phyloP scores from a whole-genome alignment of 306 rosid species.

The Acacia crassicarpa region DNA sequence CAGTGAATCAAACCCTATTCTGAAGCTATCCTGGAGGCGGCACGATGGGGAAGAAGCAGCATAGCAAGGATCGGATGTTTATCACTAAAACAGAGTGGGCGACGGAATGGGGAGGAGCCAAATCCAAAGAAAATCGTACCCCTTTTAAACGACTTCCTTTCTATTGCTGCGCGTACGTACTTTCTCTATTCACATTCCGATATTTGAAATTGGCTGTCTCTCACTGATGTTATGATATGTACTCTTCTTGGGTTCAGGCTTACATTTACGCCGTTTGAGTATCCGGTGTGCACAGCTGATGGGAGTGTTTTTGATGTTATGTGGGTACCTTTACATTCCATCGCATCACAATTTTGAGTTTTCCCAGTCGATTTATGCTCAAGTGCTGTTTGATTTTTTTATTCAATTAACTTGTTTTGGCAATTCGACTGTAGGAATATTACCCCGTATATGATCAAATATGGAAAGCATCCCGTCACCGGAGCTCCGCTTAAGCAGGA shows the following conservation, averaged over 20 bases:
- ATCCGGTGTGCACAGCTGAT: constrained; percentile 86
- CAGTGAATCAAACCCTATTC: constrained; percentile 32
- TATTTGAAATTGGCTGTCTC: background rate
- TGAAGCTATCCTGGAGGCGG: background rate
- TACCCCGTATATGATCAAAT: constrained; percentile 74
- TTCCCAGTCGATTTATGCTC: background rate
- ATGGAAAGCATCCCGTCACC: constrained; percentile 85
- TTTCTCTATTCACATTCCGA: constrained; percentile 13
- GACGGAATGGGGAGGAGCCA: constrained; percentile 97
- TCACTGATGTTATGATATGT: constrained; percentile 1
- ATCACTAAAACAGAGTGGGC: constrained; percentile 99
- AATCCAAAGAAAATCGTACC: constrained; percentile 66
- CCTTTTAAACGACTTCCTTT: constrained; percentile 94
- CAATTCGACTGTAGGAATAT: constrained; percentile 62
- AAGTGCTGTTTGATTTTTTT: background rate
- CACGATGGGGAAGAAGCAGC: constrained; percentile 95
- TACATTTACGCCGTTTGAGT: constrained; percentile 85
- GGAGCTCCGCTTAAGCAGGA: constrained; percentile 73
- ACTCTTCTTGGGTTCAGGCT: constrained; percentile 44
- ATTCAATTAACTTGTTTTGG: constrained; percentile 14
- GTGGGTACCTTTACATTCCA: constrained; percentile 39
- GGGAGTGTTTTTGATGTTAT: constrained; percentile 76
- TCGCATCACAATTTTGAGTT: background rate
- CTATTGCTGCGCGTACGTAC: constrained; percentile 85
- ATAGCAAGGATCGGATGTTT: constrained; percentile 92